Evolutionary conservation across 2,329 filamentous ascomycete species (phyloP).

Genomic region (Arthrobotrys megalospora): DNA sequence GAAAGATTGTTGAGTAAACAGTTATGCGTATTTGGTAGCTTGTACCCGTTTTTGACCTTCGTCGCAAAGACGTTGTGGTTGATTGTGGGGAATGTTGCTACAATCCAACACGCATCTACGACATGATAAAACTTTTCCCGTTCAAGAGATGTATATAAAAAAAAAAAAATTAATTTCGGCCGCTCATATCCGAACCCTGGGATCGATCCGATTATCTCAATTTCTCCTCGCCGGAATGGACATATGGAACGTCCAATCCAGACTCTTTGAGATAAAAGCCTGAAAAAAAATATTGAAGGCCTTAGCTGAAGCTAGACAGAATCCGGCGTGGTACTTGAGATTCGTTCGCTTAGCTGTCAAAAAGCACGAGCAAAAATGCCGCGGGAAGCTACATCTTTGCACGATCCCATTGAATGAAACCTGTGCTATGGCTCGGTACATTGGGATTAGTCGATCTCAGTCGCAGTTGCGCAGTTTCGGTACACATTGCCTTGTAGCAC

Average conservation of each 20-base stretch:
- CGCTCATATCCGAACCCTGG: constrained; percentile 1
- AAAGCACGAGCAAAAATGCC: constrained; percentile 21
- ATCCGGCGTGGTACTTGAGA: constrained; percentile 8
- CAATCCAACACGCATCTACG: neutral
- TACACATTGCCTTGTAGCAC: neutral
- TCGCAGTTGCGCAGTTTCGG: neutral
- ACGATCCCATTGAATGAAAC: neutral
- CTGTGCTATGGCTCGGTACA: constrained; percentile 10
- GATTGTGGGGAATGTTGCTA: neutral
- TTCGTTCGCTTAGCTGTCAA: neutral
- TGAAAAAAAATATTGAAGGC: neutral
- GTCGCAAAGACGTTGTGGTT: neutral
- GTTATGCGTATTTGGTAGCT: neutral
- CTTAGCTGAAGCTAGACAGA: constrained; percentile 7
- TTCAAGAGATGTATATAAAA: neutral
- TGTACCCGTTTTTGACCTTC: neutral
- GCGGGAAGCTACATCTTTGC: constrained; percentile 21
- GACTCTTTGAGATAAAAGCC: neutral
- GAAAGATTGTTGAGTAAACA: too few species aligned
- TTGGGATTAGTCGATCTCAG: neutral
- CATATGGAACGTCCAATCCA: neutral
- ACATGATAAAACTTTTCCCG: neutral
- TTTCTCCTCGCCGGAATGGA: neutral
- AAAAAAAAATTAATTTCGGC: neutral
- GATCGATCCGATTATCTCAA: neutral